Base-by-base conservation (phyloP, 768 basidiomycete species). In the Hydnum rufescens region DNA sequence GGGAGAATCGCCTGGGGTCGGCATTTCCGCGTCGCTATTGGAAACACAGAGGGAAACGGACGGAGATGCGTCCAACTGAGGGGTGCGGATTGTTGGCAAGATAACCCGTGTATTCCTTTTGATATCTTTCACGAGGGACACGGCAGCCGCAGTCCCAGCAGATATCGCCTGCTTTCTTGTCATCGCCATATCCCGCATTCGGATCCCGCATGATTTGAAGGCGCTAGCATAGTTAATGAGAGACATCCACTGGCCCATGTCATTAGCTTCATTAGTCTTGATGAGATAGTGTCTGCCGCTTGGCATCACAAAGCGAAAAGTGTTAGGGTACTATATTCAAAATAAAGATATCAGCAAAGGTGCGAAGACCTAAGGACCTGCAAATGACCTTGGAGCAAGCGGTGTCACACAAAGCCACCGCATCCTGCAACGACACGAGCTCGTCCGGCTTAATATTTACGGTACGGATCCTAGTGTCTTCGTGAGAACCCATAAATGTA, bases 221-320 rank as follows among this genome's bases (percentile, higher is more conserved):
- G 86, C 71, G 54, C 87, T 82, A 2, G 89, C 89, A 62, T 95
- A 97, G 65, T 99, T 99, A 61, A 97, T 88, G 30, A 73, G 71
- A 13, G 81, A 73, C 56, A 97, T 78, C 95, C 95, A 99, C 57
- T 80, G 75, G 59, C 90, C 82, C 68, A 86, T 73, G 54, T 90
- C 85, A 42, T 67, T 64, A 54, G 80, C 78, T 59, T 74, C 71
- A 8, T 70, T 60, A 4, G 83, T 74, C 61, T 88, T 86, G 19
- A 96, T 70, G 32, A 97, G 74, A 54, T 82, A 76, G 58, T 88
- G 83, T 1, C 86, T 81, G 6, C 85, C 79, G 58, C 82, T 76
- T 25, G 77, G 71, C 62, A 86, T 71, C 26, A 77, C 70, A 54
- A 96, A 73, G 23, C 87, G 78, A 62, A 96, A 79, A 2, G 83